Evolutionary conservation across 2,329 filamentous ascomycete genomes (phyloP).

Genomic region (Fusarium stilboides): DNA sequence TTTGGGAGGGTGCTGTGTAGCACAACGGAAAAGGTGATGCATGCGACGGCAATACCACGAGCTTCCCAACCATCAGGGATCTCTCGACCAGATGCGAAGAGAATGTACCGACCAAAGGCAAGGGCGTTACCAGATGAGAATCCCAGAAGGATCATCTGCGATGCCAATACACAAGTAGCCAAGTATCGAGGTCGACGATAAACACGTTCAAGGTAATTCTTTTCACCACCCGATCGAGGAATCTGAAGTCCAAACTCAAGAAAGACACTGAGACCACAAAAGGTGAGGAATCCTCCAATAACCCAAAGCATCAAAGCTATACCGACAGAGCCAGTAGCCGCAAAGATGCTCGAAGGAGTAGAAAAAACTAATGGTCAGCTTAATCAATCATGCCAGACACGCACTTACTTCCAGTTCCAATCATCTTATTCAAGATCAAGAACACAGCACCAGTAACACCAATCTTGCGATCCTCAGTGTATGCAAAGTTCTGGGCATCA

Average conservation of each 20-base stretch:
- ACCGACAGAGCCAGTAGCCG: slow-evolving; percentile 67
- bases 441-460: slow-evolving; percentile 68
- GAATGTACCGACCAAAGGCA: slow-evolving; percentile 71
- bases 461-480: slow-evolving; percentile 63
- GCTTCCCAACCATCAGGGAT: slow-evolving; percentile 68
- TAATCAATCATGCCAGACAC: accelerated
- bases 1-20: slow-evolving; percentile 69
- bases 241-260: slow-evolving; percentile 76
- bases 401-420: slow-evolving; percentile 68
- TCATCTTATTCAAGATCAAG: slow-evolving; percentile 72
- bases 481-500: slow-evolving; percentile 60
- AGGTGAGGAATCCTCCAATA: slow-evolving; percentile 67
- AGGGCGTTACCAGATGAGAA: slow-evolving; percentile 73
- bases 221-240: slow-evolving; percentile 74
- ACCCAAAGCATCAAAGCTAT: slow-evolving; percentile 52
- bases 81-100: slow-evolving; percentile 66
- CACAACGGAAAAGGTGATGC: slow-evolving; percentile 68
- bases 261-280: slow-evolving; percentile 72
- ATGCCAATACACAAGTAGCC: slow-evolving; percentile 71
- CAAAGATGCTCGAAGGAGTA: slow-evolving; percentile 68
- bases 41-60: slow-evolving; percentile 69
- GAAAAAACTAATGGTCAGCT: slow-evolving; percentile 63
- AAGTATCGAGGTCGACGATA: slow-evolving; percentile 72
- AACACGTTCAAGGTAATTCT: slow-evolving; percentile 76
- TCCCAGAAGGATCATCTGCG: slow-evolving; percentile 74